Percentiles rank a stretch among this genome's conserved stretches.
These are phyloP conservation scores for Fusarium mundagurra DNA, from an alignment of 2,329 filamentous ascomycete species.

Conservation along the genomic window DNA sequence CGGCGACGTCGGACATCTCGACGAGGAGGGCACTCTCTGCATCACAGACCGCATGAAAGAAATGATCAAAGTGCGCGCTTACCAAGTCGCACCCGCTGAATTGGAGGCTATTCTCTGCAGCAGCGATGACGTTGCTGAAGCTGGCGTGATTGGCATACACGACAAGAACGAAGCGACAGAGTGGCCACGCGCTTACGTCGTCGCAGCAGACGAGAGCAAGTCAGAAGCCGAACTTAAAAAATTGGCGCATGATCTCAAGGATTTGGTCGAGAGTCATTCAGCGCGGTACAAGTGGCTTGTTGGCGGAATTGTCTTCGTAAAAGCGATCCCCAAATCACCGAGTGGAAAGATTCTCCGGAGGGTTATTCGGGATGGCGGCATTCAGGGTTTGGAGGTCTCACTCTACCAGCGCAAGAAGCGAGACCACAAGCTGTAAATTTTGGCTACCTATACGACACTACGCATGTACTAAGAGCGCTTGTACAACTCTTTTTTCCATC, in stretches of 20 bases:
- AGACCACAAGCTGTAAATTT: slow-evolving; percentile 29
- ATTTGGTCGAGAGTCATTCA: slow-evolving; percentile 67
- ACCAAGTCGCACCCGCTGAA: slow-evolving; percentile 68
- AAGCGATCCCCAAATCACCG: slow-evolving; percentile 77
- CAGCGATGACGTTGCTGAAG: slow-evolving; percentile 65
- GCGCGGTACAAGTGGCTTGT: slow-evolving; percentile 73
- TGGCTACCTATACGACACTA: not conserved
- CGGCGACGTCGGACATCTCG: slow-evolving; percentile 73
- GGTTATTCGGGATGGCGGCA: slow-evolving; percentile 54
- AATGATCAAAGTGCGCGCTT: slow-evolving; percentile 69
- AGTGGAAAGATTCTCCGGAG: slow-evolving; percentile 60
- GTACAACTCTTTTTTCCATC: not conserved
- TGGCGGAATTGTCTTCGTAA: slow-evolving; percentile 75
- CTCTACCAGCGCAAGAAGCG: slow-evolving; percentile 42
- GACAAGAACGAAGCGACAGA: slow-evolving; percentile 68
- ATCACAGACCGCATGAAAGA: slow-evolving; percentile 80
- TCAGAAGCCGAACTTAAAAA: slow-evolving; percentile 52
- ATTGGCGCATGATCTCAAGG: slow-evolving; percentile 63
- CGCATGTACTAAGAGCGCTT: not conserved
- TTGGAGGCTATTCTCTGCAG: slow-evolving; percentile 51
- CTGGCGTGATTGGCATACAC: slow-evolving; percentile 70
- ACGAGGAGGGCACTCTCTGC: slow-evolving; percentile 64
- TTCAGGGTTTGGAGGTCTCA: slow-evolving; percentile 45
- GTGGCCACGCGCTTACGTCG: slow-evolving; percentile 70
- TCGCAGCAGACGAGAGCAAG: slow-evolving; percentile 46